phyloP scores from a whole-genome alignment of 2,329 filamentous ascomycete genomes.

The Cytospora leucostoma region DNA sequence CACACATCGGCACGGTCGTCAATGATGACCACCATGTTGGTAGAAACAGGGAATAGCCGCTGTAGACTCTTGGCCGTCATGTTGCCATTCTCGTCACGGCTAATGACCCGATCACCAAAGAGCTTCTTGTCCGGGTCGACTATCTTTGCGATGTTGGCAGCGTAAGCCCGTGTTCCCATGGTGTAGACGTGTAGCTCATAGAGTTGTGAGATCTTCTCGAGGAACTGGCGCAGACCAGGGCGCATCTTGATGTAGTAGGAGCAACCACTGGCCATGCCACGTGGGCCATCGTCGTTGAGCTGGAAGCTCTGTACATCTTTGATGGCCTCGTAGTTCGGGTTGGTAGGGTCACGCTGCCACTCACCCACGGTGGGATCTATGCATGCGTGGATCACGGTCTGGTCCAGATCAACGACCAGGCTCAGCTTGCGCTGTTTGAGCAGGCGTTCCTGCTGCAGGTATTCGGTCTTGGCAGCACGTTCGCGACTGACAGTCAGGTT shows the following conservation, averaged over 20 bases:
- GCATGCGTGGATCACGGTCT: conserved; percentile 97
- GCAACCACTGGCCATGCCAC: conserved; percentile 68
- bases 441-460: conserved; percentile 81
- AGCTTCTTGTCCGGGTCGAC: conserved; percentile 87
- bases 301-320: conserved; percentile 89
- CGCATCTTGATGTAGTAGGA: conserved; percentile 99
- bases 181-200: conserved; percentile 99
- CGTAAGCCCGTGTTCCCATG: conserved; percentile 98
- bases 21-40: conserved; percentile 99
- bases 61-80: conserved; percentile 88
- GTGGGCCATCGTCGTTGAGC: conserved; percentile 79
- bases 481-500: conserved; percentile 80
- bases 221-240: conserved; percentile 79
- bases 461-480: conserved; percentile 80
- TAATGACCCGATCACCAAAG: conserved; percentile 93
- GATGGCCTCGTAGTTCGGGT: conserved; percentile 88
- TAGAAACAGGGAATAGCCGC: conserved; percentile 91
- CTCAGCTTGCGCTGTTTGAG: conserved; percentile 82
- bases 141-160: conserved; percentile 85
- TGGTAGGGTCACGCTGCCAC: conserved; percentile 86
- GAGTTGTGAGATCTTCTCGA: conserved; percentile 73
- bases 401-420: conserved; percentile 93
- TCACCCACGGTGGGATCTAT: conserved; percentile 95
- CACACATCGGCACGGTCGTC: conserved; percentile 97
- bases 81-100: conserved; percentile 94